Conservation (phyloP, 768 basidiomycete genomes). For the Trichaptum fuscoviolaceum region DNA sequence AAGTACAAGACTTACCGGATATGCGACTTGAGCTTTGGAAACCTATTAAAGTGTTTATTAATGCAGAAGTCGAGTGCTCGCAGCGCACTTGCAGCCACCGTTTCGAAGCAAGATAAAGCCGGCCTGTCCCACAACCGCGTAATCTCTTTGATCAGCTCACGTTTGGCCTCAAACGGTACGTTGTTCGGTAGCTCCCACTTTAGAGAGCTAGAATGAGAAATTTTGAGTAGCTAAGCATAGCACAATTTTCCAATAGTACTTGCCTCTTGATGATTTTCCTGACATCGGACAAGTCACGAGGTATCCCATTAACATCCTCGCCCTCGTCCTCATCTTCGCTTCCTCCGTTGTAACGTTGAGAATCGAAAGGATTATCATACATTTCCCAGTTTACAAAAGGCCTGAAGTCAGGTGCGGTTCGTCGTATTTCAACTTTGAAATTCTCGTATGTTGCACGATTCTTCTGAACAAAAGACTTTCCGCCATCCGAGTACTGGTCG, state of each 20-base stretch:
- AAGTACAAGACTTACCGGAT: constrained; percentile 27
- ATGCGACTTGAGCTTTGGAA: constrained; percentile 27
- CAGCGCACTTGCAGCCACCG: constrained; percentile 27
- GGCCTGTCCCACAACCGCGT: constrained; percentile 34
- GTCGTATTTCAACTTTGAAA: constrained; percentile 31
- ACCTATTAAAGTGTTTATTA: constrained; percentile 34
- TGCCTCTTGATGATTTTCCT: constrained; percentile 32
- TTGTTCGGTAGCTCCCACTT: constrained; percentile 40
- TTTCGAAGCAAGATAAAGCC: constrained; percentile 28
- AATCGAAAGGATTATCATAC: not conserved
- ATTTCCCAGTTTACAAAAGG: constrained; percentile 17
- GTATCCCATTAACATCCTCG: not conserved
- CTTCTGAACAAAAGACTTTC: constrained; percentile 32
- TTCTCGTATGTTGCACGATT: constrained; percentile 27
- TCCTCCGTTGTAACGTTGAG: not conserved
- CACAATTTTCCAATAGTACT: constrained; percentile 8
- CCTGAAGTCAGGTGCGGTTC: constrained; percentile 39
- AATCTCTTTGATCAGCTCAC: constrained; percentile 28
- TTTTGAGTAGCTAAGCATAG: not conserved
- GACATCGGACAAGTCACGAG: constrained; percentile 29
- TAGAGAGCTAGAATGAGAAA: constrained; percentile 22
- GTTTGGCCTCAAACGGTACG: constrained; percentile 36
- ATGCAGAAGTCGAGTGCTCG: constrained; percentile 25
- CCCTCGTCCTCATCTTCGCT: not conserved
- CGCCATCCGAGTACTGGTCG: constrained; percentile 9